Base-by-base conservation (phyloP, 495 filamentous ascomycete genomes). In the Penicillium egyptiacum region DNA sequence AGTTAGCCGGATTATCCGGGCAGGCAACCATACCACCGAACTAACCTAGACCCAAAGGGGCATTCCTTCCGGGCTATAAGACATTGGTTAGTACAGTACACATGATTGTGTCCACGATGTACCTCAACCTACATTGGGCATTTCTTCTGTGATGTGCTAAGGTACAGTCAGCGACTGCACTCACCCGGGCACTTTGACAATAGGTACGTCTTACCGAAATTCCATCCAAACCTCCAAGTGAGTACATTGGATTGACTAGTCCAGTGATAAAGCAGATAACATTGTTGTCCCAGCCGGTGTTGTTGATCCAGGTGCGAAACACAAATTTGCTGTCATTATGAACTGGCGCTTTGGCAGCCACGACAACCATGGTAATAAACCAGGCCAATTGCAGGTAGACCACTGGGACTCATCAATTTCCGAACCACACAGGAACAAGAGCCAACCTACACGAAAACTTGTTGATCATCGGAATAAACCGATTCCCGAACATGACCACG, bases 251-350 rank as follows among this genome's bases (percentile, higher is more conserved):
- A 62, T 93, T 93, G 19, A 93, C 78, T 45, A 91, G 81, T 0
- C 89, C 89, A 0, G 85, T 77, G 17, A 91, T 73, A 63, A 93
- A 93, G n/a, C 83, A 88, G 26, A 93, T 80, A 0, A 86, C 88
- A 55, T 83, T 78, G 35, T 76, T 83, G 33, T 75, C 73, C 79
- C 84, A 92, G 0, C 88, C 88, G 2, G 85, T 88, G 19, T 81
- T 65, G 47, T 90, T 88, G 25, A 83, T 83, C 75, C 83, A 86
- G 5, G 84, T 73, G 9, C 72, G 77, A 80, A 85, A 88, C 3
- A 88, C 86, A 52, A 86, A 87, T 17, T 75, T 60, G 53, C 76
- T 79, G 5, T 73, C 70, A n/a, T 87, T 86, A 46, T 87, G 83
- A 0, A 65, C 69, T 0, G 71, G 66, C 1, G 68, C 73, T 28